A percentile compares a stretch with the other conserved stretches of the same genome.
phyloP scores from a whole-genome alignment of 176 grass and related monocot genomes.

The Avena insularis region DNA sequence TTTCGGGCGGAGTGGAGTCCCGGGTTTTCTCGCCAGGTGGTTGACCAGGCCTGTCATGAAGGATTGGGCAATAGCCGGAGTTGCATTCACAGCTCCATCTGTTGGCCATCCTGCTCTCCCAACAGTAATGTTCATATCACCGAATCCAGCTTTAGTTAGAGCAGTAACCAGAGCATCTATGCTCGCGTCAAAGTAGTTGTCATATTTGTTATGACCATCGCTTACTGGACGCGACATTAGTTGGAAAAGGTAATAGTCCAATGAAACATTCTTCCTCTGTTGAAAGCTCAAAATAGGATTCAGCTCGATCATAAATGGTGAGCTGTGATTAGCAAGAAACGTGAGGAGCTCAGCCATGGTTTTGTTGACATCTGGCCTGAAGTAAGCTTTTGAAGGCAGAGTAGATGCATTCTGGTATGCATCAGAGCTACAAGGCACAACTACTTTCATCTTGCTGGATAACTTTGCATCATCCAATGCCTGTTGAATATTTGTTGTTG shows the following conservation, averaged over 20 bases:
- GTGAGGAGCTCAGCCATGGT: conserved; percentile 84
- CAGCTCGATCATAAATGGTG: conserved; percentile 83
- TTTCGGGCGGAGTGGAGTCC: conserved; percentile 84
- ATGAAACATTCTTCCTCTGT: conserved; percentile 78
- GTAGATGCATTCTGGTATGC: conserved; percentile 68
- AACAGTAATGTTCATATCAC: conserved; percentile 73
- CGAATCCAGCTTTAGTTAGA: conserved; percentile 78
- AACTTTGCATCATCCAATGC: conserved; percentile 73
- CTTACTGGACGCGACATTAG: conserved; percentile 67
- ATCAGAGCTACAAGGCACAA: conserved; percentile 79
- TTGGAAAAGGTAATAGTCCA: conserved; percentile 80
- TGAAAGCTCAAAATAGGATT: conserved; percentile 72
- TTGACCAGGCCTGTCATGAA: conserved; percentile 82
- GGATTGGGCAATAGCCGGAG: conserved; percentile 63
- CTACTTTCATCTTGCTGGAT: conserved; percentile 76
- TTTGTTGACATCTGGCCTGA: conserved; percentile 85
- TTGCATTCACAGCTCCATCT: conserved; percentile 90
- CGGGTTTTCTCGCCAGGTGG: conserved; percentile 76
- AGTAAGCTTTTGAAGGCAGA: conserved; percentile 72
- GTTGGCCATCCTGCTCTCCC: conserved; percentile 93
- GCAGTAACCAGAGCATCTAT: conserved; percentile 80
- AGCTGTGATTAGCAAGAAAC: conserved; percentile 82
- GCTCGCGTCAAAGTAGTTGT: conserved; percentile 85
- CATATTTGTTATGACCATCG: conserved; percentile 78
- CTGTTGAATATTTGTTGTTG: conserved; percentile 73